Percentiles rank a stretch among this genome's conserved stretches.
These are phyloP conservation scores for Fusarium temperatum DNA, from an alignment of 2,329 filamentous ascomycete species.

Conservation along the genomic window DNA sequence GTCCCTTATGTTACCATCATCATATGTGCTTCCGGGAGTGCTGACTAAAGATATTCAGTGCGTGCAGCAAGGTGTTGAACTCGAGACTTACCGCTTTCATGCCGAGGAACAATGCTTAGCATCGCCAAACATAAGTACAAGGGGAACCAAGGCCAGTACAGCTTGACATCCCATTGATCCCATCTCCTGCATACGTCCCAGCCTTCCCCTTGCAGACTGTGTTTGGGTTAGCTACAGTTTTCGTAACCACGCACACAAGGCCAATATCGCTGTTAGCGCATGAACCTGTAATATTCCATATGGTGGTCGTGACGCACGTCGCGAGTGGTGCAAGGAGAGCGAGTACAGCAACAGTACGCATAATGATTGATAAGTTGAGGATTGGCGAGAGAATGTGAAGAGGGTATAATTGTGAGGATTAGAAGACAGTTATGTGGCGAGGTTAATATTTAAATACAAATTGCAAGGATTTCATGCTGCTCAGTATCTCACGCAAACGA, in stretches of 20 bases:
- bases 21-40: too few relatives aligned
- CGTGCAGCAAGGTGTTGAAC: fast-evolving
- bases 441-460: neutral
- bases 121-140: neutral
- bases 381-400: neutral
- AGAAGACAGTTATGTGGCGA: fast-evolving
- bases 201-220: neutral
- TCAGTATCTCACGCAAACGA: too few relatives aligned
- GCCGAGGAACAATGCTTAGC: neutral
- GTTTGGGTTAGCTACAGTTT: neutral
- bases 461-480: too few relatives aligned
- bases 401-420: neutral
- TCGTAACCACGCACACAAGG: neutral
- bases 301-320: neutral
- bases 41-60: neutral
- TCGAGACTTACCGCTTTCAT: neutral
- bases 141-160: neutral
- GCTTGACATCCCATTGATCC: neutral
- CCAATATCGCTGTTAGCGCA: neutral
- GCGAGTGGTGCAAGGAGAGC: neutral
- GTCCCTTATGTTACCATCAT: neutral
- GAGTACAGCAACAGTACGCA: neutral
- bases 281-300: neutral
- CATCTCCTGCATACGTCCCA: neutral
- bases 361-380: neutral